These are phyloP conservation scores for Lipomyces yarrowii DNA, from an alignment of 1,139 yeast genomes.

Conservation along the genomic window DNA sequence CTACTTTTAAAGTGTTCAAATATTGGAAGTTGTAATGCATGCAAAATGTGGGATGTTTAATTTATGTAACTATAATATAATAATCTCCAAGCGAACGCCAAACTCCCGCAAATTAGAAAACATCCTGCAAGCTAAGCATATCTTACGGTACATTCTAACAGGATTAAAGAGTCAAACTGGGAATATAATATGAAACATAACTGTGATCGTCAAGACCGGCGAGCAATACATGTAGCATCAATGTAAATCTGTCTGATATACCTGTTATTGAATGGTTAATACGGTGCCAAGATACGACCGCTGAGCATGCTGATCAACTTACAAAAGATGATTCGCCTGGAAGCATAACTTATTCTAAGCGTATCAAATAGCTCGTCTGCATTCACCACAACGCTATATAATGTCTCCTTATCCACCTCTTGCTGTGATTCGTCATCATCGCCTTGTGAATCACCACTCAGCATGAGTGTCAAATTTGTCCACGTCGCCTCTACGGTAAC, in stretches of 20 bases:
- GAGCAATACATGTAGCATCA: conserved; percentile 43
- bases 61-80: background rate
- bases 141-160: background rate
- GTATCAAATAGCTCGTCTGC: conserved; percentile 43
- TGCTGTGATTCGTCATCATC: conserved; percentile 16
- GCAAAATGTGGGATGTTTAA: background rate
- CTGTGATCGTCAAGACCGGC: conserved; percentile 37
- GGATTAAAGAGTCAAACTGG: background rate
- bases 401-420: conserved; percentile 22
- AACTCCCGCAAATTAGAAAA: background rate
- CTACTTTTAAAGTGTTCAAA: background rate
- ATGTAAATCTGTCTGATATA: conserved; percentile 39
- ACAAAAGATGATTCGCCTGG: conserved; percentile 42
- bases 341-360: conserved; percentile 38
- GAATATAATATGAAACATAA: conserved; percentile 32
- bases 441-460: conserved; percentile 30
- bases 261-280: conserved; percentile 10
- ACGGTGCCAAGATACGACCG: background rate
- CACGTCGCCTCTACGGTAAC: conserved; percentile 38
- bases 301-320: background rate
- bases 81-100: background rate
- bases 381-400: conserved; percentile 35
- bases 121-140: background rate
- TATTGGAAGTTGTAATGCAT: background rate
- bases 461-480: conserved; percentile 36